Conservation (phyloP, 2,329 filamentous ascomycete genomes). For the Septoria linicola region DNA sequence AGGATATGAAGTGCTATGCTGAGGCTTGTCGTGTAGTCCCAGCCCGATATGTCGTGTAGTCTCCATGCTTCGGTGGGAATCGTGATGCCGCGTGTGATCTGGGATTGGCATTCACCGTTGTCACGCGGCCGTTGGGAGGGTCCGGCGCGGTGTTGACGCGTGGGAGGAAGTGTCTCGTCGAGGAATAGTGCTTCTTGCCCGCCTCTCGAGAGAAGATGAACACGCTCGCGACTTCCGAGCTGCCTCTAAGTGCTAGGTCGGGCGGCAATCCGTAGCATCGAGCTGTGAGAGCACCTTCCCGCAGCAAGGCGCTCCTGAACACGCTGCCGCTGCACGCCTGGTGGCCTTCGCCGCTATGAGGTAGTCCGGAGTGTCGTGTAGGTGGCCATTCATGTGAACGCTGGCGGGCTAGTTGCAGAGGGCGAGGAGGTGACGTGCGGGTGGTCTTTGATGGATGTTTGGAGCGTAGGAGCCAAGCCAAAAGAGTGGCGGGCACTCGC, state of each 20-base stretch:
- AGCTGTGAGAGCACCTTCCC: background rate
- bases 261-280: background rate
- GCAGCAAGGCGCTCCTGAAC: background rate
- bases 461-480: too few species aligned
- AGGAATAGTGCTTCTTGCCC: background rate
- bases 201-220: background rate
- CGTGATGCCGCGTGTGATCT: background rate
- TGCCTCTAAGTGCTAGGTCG: background rate
- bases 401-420: background rate
- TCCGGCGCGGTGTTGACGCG: background rate
- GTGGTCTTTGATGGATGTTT: background rate
- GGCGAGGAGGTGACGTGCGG: background rate
- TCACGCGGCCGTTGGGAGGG: background rate
- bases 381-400: background rate
- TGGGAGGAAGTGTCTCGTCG: background rate
- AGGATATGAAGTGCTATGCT: conserved; percentile 5
- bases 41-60: conserved; percentile 18
- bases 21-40: conserved; percentile 11
- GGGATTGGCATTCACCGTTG: background rate
- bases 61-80: conserved; percentile 6
- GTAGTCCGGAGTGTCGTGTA: background rate
- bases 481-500: background rate
- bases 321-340: background rate
- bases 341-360: background rate
- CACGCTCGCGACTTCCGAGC: conserved; percentile 2